Evolutionary conservation across 257 asterid genomes (phyloP), one percentile per base, ranked within the genome.

Genomic region (Osmanthus fragrans): DNA sequence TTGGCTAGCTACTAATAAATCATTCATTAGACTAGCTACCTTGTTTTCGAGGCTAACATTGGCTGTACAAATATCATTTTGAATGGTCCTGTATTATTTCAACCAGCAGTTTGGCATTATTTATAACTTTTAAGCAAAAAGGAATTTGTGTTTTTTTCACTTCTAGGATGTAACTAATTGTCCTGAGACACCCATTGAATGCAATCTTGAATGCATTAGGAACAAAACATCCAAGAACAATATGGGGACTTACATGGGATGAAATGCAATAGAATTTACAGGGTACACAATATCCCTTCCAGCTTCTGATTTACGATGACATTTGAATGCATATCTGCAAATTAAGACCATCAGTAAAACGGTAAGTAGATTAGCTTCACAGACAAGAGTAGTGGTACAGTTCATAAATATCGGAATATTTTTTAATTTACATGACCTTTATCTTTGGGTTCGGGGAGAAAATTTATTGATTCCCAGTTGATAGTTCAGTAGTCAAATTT

Each of bases 251-350:
- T 83, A 94, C 96, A 92, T 90, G 12, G 98, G 98, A 77, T 94
- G 98, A 85, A 87, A 92, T n/a, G 97, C 97, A 86, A 94, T 92
- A 60, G 97, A 92, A 88, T 94, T 94, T 70, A 92, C 97, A 33
- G 98, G 92, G 82, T 92, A 90, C 76, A 94, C 96, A 40, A 92
- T 88, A 79, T 94, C 97, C 78, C 87, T 89, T 79, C 97, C 96
- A 42, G 87, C 95, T 86, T 94, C 98, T 71, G 94, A 81, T 89
- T 89, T 94, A 25, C 97, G 92, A 79, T 94, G 98, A 63, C 98
- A 94, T 82, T 94, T 94, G 74, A 92, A 92, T 64, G 97, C 98
- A 78, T 92, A 94, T 85, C 97, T 94, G 87, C 89, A 86, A n/a
- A 84, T 40, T 10, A 58, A 58, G 51, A 75, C 71, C 71, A 76